These are phyloP conservation scores for Epichloe coenophiala DNA, from an alignment of 2,329 filamentous ascomycete species.

Conservation along the genomic window DNA sequence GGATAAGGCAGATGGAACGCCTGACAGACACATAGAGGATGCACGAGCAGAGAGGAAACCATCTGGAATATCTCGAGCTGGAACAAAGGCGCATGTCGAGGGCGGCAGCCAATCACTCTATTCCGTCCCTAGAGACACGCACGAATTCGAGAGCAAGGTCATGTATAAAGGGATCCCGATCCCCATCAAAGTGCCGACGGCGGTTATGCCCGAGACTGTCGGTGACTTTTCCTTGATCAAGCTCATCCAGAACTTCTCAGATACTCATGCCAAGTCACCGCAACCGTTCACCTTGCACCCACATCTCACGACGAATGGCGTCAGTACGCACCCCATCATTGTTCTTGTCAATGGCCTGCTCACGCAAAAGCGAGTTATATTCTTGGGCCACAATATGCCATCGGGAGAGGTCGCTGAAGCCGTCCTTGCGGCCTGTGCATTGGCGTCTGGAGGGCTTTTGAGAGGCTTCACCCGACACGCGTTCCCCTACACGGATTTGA, in stretches of 20 bases:
- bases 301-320: constrained; percentile 84
- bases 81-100: constrained; percentile 49
- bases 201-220: constrained; percentile 87
- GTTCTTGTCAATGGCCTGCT: constrained; percentile 88
- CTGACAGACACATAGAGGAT: constrained; percentile 26
- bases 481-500: constrained; percentile 95
- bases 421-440: constrained; percentile 89
- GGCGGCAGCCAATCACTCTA: constrained; percentile 46
- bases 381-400: constrained; percentile 86
- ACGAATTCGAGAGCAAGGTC: constrained; percentile 93
- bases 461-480: constrained; percentile 91
- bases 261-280: constrained; percentile 65
- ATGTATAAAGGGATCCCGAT: constrained; percentile 95
- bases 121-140: constrained; percentile 77
- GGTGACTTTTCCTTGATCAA: constrained; percentile 97
- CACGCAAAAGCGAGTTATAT: constrained; percentile 93
- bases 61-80: constrained; percentile 42
- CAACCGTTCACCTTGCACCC: constrained; percentile 78
- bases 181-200: constrained; percentile 89
- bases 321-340: constrained; percentile 85
- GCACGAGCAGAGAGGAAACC: constrained; percentile 33
- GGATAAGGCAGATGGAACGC: constrained; percentile 34
- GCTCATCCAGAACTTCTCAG: constrained; percentile 86
- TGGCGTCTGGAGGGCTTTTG: constrained; percentile 84
- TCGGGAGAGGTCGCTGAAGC: constrained; percentile 95